Conservation (phyloP, 257 asterid genomes). For the Cruciata laevipes region DNA sequence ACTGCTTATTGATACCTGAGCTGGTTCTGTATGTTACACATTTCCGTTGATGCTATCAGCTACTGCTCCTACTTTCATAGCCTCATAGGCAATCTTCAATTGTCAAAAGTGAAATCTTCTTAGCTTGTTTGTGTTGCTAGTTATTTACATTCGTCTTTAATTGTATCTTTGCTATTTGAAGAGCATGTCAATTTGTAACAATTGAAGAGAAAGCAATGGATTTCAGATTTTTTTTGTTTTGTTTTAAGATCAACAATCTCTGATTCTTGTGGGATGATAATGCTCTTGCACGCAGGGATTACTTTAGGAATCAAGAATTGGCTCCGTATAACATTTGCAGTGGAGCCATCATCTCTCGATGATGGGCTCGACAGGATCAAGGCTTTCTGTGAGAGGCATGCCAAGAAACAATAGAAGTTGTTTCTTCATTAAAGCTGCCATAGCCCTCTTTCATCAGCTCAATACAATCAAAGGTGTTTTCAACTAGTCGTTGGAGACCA, state of each 20-base stretch:
- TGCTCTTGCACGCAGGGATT: slow-evolving; percentile 60
- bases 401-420: slow-evolving; percentile 49
- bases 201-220: too few relatives aligned
- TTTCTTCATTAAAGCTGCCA: not conserved
- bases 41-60: not conserved
- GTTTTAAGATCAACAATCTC: not conserved
- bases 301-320: slow-evolving; percentile 73
- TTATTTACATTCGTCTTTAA: not conserved
- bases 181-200: not conserved
- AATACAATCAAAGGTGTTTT: slow-evolving; percentile 1
- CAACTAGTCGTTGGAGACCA: slow-evolving; percentile 23
- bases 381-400: slow-evolving; percentile 53
- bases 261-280: not conserved
- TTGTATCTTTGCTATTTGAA: not conserved
- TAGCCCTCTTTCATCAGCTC: not conserved
- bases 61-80: not conserved
- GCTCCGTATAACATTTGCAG: slow-evolving; percentile 64
- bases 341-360: slow-evolving; percentile 57
- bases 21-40: not conserved
- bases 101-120: not conserved
- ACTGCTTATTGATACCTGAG: not conserved
- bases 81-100: not conserved
- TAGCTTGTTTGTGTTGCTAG: not conserved
- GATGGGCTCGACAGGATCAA: slow-evolving; percentile 57
- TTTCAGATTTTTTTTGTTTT: too few relatives aligned